Base-by-base conservation (phyloP, 148 eudicot species). In the Camellia granthamiana region DNA sequence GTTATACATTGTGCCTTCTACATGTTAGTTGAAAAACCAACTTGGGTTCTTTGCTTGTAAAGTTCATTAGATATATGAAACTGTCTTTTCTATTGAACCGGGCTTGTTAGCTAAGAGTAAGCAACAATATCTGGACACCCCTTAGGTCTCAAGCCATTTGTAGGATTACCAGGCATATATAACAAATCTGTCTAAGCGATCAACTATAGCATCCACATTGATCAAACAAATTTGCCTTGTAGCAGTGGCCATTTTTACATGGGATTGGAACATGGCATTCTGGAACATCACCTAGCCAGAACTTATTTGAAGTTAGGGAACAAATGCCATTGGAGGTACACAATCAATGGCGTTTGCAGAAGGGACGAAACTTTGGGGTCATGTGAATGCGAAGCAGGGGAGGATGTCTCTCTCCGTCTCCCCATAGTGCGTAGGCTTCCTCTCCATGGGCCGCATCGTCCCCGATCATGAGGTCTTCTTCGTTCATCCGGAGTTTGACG, bases 361-460 rank as follows among this genome's bases (percentile, higher is more conserved):
- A 69, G 5, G 82, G 71, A 30, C 77, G 78, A 3, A 86, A 23
- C 69, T 19, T 83, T 2, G 86, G 88, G 23, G 77, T 85, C 83
- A 80, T 81, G 10, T 66, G 70, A 49, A 80, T 80, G 4, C 84
- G 62, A 4, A 83, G 76, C 6, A 74, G 80, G 1, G 77, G 77
- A 2, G 85, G 85, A 43, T 81, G 42, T 67, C 80, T 80, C 71
- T 86, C 86, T 5, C 89, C 86, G n/a, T 86, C 89, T 55, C 86
- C 89, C 89, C 89, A 86, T 54, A 86, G 43, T 3, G 89, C 89
- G 23, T 86, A 86, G 0, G 89, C 89, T 55, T 86, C 89, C 58
- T 86, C 89, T 0, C 89, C 89, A 7, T 86, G 89, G 0, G 69
- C 85, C 0, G 89, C 89, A 79, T 86, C 89, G 23, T 86, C 89